These are phyloP conservation scores for Colletotrichum spinosum DNA, from an alignment of 2,329 filamentous ascomycete genomes.

Conservation along the genomic window DNA sequence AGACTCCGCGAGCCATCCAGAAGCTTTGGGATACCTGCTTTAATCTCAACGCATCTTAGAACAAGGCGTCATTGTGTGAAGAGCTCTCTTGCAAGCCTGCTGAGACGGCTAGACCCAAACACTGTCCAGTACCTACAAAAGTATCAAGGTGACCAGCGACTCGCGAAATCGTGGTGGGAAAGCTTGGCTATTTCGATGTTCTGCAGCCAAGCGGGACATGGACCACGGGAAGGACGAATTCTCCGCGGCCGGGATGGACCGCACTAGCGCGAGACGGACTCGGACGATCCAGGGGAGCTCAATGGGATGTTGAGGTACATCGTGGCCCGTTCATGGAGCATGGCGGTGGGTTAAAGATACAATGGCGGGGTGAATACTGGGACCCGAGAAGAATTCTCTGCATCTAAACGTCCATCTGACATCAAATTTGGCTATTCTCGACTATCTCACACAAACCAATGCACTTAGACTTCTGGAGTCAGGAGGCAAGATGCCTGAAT, in stretches of 20 bases:
- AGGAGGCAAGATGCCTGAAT: neutral
- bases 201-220: neutral
- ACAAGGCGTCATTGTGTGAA: too few relatives aligned
- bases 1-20: neutral
- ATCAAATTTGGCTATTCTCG: too few relatives aligned
- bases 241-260: neutral
- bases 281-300: neutral
- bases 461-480: neutral
- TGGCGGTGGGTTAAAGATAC: too few relatives aligned
- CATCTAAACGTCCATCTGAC: too few relatives aligned
- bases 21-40: constrained; percentile 34
- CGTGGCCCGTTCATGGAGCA: too few relatives aligned
- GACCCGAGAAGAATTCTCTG: too few relatives aligned
- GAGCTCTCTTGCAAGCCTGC: too few relatives aligned
- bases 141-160: neutral
- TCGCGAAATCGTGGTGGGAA: neutral
- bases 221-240: neutral
- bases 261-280: neutral
- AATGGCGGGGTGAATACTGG: too few relatives aligned
- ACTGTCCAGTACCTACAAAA: neutral
- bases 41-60: too few relatives aligned
- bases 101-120: too few relatives aligned
- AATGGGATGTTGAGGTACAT: too few relatives aligned
- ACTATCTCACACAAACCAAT: too few relatives aligned
- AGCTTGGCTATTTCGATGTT: neutral